Evolutionary conservation across 495 filamentous ascomycete species (phyloP).

Genomic region (Hypoxylon perforatum): DNA sequence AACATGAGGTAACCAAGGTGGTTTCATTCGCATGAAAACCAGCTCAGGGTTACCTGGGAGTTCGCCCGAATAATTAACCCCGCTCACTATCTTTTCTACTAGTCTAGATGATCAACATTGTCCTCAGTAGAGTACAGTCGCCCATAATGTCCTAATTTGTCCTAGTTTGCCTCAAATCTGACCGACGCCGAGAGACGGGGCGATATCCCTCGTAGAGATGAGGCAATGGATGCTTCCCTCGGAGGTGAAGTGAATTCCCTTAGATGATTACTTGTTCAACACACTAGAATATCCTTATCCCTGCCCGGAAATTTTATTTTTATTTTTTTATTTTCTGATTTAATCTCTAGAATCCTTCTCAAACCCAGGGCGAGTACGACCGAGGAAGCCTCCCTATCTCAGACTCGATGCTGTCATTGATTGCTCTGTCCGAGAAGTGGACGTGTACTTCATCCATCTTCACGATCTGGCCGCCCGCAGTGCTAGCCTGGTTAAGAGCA

Average conservation of each 20-base stretch:
- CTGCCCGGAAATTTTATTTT: no score
- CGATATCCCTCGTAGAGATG: no score
- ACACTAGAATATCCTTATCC: no score
- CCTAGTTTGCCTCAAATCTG: neutral
- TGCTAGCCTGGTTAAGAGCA: neutral
- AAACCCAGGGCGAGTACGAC: constrained; percentile 22
- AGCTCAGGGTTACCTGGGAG: no score
- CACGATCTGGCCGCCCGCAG: constrained; percentile 11
- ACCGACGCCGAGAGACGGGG: neutral
- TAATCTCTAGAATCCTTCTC: neutral
- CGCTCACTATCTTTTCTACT: neutral
- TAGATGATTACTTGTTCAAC: no score
- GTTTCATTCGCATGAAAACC: no score
- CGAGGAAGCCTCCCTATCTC: constrained; percentile 15
- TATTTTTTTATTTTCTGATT: no score
- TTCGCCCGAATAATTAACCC: no score
- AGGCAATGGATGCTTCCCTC: no score
- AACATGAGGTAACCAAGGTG: no score
- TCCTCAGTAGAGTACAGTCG: neutral
- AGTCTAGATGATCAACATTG: neutral
- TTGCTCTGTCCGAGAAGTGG: constrained; percentile 6
- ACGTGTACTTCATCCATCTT: constrained; percentile 21
- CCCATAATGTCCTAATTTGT: neutral
- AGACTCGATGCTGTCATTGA: constrained; percentile 7
- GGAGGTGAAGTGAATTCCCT: no score